A percentile compares a stretch with the other conserved stretches of the same genome.
These are phyloP conservation scores for Inonotus obliquus DNA, from an alignment of 1,284 basidiomycete species.

Conservation along the genomic window DNA sequence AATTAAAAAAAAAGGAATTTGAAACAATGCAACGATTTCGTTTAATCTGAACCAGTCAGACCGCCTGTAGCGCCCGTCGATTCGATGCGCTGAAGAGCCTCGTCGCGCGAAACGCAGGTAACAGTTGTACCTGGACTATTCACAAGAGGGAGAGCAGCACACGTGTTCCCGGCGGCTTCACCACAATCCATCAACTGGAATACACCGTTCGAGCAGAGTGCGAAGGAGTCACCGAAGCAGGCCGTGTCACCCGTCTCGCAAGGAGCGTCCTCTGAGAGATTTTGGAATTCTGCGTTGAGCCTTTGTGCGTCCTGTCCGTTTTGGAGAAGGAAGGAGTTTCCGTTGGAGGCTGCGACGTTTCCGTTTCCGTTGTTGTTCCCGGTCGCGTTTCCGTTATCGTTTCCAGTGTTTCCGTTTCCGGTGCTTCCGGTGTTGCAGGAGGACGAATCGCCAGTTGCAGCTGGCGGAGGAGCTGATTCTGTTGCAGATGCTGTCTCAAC, in stretches of 20 bases:
- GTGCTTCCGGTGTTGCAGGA: not conserved
- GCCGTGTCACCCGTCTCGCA: slow-evolving; percentile 37
- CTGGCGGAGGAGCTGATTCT: not conserved
- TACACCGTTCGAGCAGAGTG: slow-evolving; percentile 34
- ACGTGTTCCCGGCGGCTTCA: slow-evolving; percentile 29
- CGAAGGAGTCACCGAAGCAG: slow-evolving; percentile 38
- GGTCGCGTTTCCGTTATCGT: not conserved
- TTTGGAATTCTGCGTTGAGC: slow-evolving; percentile 21
- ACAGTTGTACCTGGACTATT: slow-evolving; percentile 46
- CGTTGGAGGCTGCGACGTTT: slow-evolving; percentile 1
- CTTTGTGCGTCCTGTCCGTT: slow-evolving; percentile 23
- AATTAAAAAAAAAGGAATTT: not conserved
- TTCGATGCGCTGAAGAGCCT: slow-evolving; percentile 39
- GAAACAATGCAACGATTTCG: too few relatives aligned
- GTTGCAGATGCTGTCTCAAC: not conserved
- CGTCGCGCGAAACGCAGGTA: slow-evolving; percentile 39
- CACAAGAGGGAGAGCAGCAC: slow-evolving; percentile 50
- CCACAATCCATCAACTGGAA: slow-evolving; percentile 38
- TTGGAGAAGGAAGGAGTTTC: slow-evolving; percentile 18
- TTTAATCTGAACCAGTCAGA: slow-evolving; percentile 29
- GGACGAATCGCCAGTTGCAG: not conserved
- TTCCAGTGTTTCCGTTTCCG: not conserved
- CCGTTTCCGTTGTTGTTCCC: too few relatives aligned
- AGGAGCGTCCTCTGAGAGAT: slow-evolving; percentile 16
- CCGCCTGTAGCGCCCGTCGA: slow-evolving; percentile 45